Base-by-base conservation (phyloP, 441 rosid species). In the Euphorbia schlechtendalii region DNA sequence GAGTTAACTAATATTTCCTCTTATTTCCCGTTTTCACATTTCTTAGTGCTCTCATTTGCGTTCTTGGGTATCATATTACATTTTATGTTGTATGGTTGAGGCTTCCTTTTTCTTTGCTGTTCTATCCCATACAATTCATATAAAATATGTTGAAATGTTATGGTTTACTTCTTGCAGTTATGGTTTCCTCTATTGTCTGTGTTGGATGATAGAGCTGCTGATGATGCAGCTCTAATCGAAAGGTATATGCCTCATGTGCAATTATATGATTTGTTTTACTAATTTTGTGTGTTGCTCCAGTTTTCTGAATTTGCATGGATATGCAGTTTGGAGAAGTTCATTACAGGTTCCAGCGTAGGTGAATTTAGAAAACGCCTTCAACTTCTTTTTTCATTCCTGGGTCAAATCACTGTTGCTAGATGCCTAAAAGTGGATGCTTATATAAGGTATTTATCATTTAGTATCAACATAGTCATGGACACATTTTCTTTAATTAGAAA, bases 151-250 rank as follows among this genome's bases (percentile, higher is more conserved):
- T 64, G 32, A 48, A 45, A 36, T 17, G 41, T 49, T 51, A 5
- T 20, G 18, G 20, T 63, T 56, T 61, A 62, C 51, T 60, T 56
- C 59, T 71, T 89, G 91, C 95, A 95, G 99, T 79, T 95, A 69
- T 95, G 99, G 99, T 91, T 91, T 79, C 96, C 97, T 53, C 82
- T 95, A 69, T 88, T 70, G 80, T 86, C 91, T 15, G 81, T 91
- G 82, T 85, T 95, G 76, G 76, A 76, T 62, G 83, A 65, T 69
- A 69, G 73, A 56, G 69, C 84, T 61, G 76, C 69, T 72, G 82
- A 82, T 75, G 52, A 69, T 74, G 73, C 74, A 54, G 80, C 84
- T 65, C 80, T 83, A 28, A 81, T 85, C 61, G 80, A 82, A 76
- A 92, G 97, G 99, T 76, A 78, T 72, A 84, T 64, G 20, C 65